These are phyloP conservation scores for Yarrowia yakushimensis DNA, from an alignment of 805 yeast genomes.

Conservation along the genomic window DNA sequence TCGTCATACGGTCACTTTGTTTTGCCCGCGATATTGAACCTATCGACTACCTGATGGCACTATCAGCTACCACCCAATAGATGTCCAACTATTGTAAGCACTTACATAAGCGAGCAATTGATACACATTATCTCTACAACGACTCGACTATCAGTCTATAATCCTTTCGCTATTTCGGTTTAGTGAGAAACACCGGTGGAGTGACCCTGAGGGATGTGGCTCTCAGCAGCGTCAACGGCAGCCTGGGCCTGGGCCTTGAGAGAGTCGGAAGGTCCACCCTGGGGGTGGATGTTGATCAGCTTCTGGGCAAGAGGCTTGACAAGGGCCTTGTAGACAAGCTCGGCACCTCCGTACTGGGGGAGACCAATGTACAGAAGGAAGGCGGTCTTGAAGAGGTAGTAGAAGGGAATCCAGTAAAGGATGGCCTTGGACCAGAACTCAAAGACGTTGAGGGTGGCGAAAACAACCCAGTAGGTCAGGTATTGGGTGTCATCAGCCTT, in stretches of 20 bases:
- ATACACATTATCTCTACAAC: background rate
- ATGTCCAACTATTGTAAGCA: too few relatives aligned
- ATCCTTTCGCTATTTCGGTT: background rate
- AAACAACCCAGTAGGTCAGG: slow-evolving; percentile 98
- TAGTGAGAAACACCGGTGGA: slow-evolving; percentile 42
- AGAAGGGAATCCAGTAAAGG: slow-evolving; percentile 93
- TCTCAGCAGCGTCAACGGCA: slow-evolving; percentile 31
- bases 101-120: too few relatives aligned
- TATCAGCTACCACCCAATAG: too few relatives aligned
- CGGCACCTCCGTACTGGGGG: slow-evolving; percentile 87
- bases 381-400: slow-evolving; percentile 88
- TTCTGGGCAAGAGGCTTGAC: slow-evolving; percentile 59
- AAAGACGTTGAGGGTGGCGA: slow-evolving; percentile 80
- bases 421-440: slow-evolving; percentile 96
- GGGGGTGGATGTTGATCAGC: slow-evolving; percentile 34
- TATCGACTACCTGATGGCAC: too few relatives aligned
- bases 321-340: slow-evolving; percentile 57
- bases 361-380: slow-evolving; percentile 83
- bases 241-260: slow-evolving; percentile 37
- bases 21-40: too few relatives aligned
- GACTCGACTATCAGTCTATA: background rate
- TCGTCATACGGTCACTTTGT: too few relatives aligned
- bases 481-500: slow-evolving; percentile 79
- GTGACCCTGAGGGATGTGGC: slow-evolving; percentile 9
- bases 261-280: slow-evolving; percentile 30